These are phyloP conservation scores for Thermomucor indicae-seudaticae DNA, from an alignment of 371 early-diverging fungal species.

Conservation along the genomic window DNA sequence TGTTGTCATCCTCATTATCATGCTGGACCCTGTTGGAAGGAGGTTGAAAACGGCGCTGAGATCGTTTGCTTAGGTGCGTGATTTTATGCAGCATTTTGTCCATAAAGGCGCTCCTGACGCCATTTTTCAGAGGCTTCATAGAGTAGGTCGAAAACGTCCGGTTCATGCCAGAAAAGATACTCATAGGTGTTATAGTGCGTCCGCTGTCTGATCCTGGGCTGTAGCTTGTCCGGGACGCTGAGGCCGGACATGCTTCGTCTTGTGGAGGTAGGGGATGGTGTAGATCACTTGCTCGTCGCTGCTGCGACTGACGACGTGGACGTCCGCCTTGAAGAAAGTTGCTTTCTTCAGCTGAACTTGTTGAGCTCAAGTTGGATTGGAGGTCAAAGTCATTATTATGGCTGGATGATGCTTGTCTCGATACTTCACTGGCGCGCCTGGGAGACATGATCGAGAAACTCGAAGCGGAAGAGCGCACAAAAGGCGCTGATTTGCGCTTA, in stretches of 20 bases:
- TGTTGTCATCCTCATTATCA: neutral
- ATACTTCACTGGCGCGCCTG: conserved; percentile 16
- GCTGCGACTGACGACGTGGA: neutral
- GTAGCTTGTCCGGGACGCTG: neutral
- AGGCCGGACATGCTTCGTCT: neutral
- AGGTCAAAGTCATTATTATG: conserved; percentile 3
- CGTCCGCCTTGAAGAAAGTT: neutral
- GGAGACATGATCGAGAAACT: conserved; percentile 31
- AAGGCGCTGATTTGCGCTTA: conserved; percentile 33
- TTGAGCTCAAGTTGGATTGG: conserved; percentile 8
- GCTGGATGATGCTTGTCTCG: neutral
- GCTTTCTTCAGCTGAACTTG: conserved; percentile 4
- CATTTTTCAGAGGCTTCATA: conserved; percentile 3
- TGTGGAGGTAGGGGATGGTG: neutral
- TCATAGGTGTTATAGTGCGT: neutral
- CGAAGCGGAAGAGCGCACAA: conserved; percentile 36
- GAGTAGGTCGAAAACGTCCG: conserved; percentile 4
- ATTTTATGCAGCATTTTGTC: conserved; percentile 9
- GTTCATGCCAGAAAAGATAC: conserved; percentile 4
- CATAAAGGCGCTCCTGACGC: conserved; percentile 6
- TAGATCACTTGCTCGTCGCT: neutral
- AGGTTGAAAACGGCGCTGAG: neutral
- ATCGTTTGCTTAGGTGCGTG: neutral
- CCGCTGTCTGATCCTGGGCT: neutral
- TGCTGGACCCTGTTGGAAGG: neutral